phyloP scores from a whole-genome alignment of 768 basidiomycete genomes.

The Agrocybe praecox region DNA sequence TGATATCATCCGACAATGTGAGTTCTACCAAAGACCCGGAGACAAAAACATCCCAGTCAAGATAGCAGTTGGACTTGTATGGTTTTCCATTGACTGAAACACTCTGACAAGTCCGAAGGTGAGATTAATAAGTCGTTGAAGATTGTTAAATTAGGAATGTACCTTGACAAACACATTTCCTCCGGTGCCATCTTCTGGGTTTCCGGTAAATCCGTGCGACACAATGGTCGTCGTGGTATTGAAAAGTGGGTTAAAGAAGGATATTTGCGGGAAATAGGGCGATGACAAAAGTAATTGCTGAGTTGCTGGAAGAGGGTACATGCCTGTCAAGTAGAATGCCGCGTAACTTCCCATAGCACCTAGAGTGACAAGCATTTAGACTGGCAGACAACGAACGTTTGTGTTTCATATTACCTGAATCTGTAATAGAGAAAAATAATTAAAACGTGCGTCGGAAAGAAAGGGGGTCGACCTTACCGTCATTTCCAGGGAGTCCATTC shows the following conservation, averaged over 20 bases:
- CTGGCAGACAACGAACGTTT: not conserved
- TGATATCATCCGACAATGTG: constrained; percentile 55
- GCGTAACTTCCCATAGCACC: constrained; percentile 70
- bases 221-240: constrained; percentile 59
- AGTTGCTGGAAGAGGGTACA: constrained; percentile 68
- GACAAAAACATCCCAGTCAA: constrained; percentile 68
- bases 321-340: constrained; percentile 57
- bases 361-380: constrained; percentile 4
- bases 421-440: constrained; percentile 3
- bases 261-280: constrained; percentile 60
- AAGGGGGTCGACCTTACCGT: constrained; percentile 41
- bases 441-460: not conserved
- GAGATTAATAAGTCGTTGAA: not conserved
- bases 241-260: constrained; percentile 62
- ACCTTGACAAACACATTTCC: constrained; percentile 63
- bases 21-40: constrained; percentile 55
- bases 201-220: constrained; percentile 50
- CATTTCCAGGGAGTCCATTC: constrained; percentile 65
- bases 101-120: constrained; percentile 33
- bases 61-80: constrained; percentile 65
- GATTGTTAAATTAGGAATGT: constrained; percentile 4
- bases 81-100: constrained; percentile 57
- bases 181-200: constrained; percentile 51
- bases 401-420: constrained; percentile 21
- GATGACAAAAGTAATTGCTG: constrained; percentile 61